These are phyloP conservation scores for Bromus sterilis DNA, from an alignment of 176 grass and related monocot species.

Conservation along the genomic window DNA sequence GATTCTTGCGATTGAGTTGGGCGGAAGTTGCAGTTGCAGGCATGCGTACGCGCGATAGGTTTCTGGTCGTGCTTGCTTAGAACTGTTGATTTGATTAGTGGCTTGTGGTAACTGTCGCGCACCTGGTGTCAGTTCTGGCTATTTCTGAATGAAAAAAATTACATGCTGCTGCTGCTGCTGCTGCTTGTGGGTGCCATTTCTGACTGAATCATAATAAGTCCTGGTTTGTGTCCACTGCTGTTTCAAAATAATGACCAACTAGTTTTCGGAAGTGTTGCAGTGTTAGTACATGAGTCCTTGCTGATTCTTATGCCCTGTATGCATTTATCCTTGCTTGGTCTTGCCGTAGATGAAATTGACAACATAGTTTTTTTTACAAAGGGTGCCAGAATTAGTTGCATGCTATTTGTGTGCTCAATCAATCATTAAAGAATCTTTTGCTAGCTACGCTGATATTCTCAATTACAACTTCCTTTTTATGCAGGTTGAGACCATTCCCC, in stretches of 20 bases:
- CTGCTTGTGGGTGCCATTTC: neutral
- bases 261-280: neutral
- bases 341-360: neutral
- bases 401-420: neutral
- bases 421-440: neutral
- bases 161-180: neutral
- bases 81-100: neutral
- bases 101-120: neutral
- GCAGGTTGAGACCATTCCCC: conserved; percentile 53
- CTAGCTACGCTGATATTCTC: neutral
- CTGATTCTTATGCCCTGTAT: neutral
- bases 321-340: neutral
- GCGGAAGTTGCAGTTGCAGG: no score
- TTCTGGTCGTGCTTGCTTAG: neutral
- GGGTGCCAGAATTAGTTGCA: neutral
- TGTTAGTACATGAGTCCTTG: neutral
- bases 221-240: neutral
- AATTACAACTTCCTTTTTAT: neutral
- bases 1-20: neutral
- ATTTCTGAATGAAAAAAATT: neutral
- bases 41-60: neutral
- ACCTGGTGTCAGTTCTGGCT: neutral
- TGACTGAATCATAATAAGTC: neutral
- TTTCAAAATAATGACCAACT: neutral
- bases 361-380: neutral